phyloP scores from a whole-genome alignment of 1,284 basidiomycete species.

The Boletus mariae region DNA sequence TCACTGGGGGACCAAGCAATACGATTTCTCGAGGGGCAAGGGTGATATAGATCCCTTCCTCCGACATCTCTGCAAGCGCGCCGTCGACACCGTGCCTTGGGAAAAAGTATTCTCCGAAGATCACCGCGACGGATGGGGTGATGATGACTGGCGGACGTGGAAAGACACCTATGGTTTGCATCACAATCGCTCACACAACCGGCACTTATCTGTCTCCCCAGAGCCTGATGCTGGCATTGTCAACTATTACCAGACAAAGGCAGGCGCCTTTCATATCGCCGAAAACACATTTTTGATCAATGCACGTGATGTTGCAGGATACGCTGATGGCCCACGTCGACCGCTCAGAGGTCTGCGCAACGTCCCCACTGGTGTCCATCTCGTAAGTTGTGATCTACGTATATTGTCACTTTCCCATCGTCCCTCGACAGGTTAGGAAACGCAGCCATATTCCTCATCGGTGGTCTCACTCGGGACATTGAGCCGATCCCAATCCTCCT shows the following conservation, averaged over 20 bases:
- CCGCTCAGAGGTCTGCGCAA: conserved; percentile 82
- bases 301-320: conserved; percentile 45
- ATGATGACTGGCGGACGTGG: conserved; percentile 68
- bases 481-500: conserved; percentile 79
- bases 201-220: conserved; percentile 25
- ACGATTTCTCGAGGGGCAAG: conserved; percentile 74
- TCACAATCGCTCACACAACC: not conserved
- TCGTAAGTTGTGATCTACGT: conserved; percentile 54
- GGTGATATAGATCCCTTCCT: conserved; percentile 59
- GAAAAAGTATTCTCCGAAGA: conserved; percentile 48
- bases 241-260: conserved; percentile 84
- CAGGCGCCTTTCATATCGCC: conserved; percentile 18
- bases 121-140: conserved; percentile 47
- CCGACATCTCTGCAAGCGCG: conserved; percentile 55
- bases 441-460: conserved; percentile 85
- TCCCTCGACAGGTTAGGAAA: conserved; percentile 68
- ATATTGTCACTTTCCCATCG: not conserved
- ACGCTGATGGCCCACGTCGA: conserved; percentile 94
- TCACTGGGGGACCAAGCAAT: conserved; percentile 90
- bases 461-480: conserved; percentile 69
- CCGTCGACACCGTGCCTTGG: conserved; percentile 69
- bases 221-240: conserved; percentile 93
- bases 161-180: conserved; percentile 64
- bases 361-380: conserved; percentile 85
- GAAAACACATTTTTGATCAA: not conserved